Evolutionary conservation across 2,329 filamentous ascomycete genomes (phyloP).

Genomic region (Nemania sp.): DNA sequence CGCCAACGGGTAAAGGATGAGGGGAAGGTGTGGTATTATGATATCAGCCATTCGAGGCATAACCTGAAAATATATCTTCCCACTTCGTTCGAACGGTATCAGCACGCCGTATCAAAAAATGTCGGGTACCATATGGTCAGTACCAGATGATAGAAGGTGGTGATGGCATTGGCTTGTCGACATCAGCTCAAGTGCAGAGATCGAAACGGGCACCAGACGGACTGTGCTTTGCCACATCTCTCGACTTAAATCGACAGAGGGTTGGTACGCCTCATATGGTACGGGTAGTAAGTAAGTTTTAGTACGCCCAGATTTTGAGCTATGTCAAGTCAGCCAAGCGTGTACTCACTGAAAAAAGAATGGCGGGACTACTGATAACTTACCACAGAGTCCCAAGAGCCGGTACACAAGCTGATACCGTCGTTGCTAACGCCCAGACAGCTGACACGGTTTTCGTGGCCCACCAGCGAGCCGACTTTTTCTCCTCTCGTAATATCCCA

Average conservation of each 20-base stretch:
- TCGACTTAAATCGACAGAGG: conserved; percentile 20
- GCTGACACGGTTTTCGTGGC: conserved; percentile 98
- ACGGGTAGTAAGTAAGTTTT: conserved; percentile 40
- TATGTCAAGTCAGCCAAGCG: conserved; percentile 53
- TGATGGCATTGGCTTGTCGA: conserved; percentile 55
- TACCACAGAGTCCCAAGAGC: conserved; percentile 99
- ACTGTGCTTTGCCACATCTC: conserved; percentile 46
- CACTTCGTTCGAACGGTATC: conserved; percentile 30
- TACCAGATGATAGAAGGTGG: conserved; percentile 42
- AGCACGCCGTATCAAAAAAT: conserved; percentile 32
- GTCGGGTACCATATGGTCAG: conserved; percentile 37
- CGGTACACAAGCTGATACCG: conserved; percentile 97
- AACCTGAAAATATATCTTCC: conserved; percentile 33
- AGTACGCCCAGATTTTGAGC: conserved; percentile 90
- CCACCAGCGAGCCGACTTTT: conserved; percentile 93
- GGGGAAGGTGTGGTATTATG: conserved; percentile 36
- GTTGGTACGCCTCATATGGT: conserved; percentile 21
- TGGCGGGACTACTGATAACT: conserved; percentile 46
- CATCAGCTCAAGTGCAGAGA: conserved; percentile 47
- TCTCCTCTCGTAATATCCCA: conserved; percentile 98
- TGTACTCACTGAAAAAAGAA: conserved; percentile 29
- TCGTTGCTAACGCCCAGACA: conserved; percentile 99
- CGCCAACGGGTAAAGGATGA: conserved; percentile 20
- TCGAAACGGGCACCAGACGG: conserved; percentile 46
- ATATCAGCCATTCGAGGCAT: conserved; percentile 34